Percentiles rank a stretch among this genome's conserved stretches.
phyloP scores from a whole-genome alignment of 352 stramenopile species.

The Pythium utonaiense region DNA sequence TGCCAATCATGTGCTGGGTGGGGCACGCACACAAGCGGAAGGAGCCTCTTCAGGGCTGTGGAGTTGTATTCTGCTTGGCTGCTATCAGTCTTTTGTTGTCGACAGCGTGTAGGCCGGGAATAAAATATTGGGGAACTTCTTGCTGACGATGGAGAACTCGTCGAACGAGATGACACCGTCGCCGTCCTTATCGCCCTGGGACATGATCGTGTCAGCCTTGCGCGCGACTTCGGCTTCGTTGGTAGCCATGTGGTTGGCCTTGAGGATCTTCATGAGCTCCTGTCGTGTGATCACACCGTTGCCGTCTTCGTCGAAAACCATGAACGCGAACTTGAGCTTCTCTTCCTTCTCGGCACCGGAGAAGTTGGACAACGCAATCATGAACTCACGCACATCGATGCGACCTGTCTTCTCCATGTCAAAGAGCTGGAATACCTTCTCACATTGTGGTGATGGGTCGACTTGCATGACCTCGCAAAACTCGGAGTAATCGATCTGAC shows the following conservation, averaged over 20 bases:
- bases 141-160: conserved; percentile 94
- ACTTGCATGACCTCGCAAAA: conserved; percentile 96
- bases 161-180: conserved; percentile 97
- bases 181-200: conserved; percentile 94
- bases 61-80: no score
- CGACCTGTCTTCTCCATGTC: conserved; percentile 91
- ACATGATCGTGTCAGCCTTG: conserved; percentile 97
- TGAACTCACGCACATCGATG: conserved; percentile 93
- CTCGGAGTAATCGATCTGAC: conserved; percentile 96
- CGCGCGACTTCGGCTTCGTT: conserved; percentile 90
- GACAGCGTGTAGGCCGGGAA: conserved; percentile 84
- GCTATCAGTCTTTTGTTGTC: conserved; percentile 45
- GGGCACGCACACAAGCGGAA: no score
- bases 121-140: conserved; percentile 97
- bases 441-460: conserved; percentile 87
- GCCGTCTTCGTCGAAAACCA: conserved; percentile 94
- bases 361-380: conserved; percentile 94
- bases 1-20: no score
- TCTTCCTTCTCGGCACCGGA: conserved; percentile 93
- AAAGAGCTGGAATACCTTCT: conserved; percentile 94
- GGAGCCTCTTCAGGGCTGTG: no score
- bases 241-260: conserved; percentile 94
- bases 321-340: conserved; percentile 96
- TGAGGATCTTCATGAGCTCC: conserved; percentile 94
- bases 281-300: conserved; percentile 94